These are phyloP conservation scores for Exobasidium cylindrosporum DNA, from an alignment of 1,284 basidiomycete genomes.

Conservation along the genomic window DNA sequence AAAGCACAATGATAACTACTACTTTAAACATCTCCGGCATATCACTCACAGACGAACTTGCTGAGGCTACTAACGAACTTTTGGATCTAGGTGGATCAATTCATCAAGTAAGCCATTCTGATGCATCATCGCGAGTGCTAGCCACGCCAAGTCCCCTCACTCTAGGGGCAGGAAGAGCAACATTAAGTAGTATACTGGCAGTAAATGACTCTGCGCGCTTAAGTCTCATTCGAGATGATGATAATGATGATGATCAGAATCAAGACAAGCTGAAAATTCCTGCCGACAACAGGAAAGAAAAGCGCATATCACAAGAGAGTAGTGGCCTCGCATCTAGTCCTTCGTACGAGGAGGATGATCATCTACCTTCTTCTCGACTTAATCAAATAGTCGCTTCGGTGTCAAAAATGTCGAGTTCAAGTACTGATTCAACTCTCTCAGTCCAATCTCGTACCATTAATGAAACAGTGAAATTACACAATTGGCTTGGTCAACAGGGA, in stretches of 20 bases:
- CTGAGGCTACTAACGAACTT: constrained; percentile 31
- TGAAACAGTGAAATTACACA: background rate
- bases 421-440: background rate
- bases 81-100: constrained; percentile 22
- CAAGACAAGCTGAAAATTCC: too few species aligned
- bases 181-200: background rate
- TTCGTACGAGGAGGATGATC: background rate
- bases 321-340: background rate
- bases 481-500: background rate
- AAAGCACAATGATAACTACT: too few species aligned
- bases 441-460: background rate
- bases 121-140: background rate
- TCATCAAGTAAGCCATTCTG: constrained; percentile 9
- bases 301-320: too few species aligned
- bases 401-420: background rate
- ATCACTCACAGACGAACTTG: constrained; percentile 27
- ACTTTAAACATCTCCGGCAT: background rate
- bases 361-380: background rate
- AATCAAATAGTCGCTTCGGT: constrained; percentile 1
- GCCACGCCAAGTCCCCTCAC: background rate
- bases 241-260: background rate
- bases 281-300: too few species aligned
- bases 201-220: constrained; percentile 7
- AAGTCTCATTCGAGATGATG: background rate
- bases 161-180: background rate